These are phyloP conservation scores for Sporisorium exsertum DNA, from an alignment of 1,284 basidiomycete species.

Conservation along the genomic window DNA sequence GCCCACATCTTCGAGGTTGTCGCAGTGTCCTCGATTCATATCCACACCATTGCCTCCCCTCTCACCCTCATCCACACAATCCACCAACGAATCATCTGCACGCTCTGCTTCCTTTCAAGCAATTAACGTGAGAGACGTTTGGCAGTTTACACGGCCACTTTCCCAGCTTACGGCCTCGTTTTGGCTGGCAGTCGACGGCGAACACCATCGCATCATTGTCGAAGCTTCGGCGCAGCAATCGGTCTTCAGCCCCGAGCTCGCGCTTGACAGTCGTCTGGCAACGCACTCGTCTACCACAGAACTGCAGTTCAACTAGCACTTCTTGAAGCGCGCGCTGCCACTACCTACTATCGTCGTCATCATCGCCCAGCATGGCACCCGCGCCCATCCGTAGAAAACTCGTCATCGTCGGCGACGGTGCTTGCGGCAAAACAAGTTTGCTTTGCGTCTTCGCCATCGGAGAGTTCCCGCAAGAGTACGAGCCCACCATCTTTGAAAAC, in stretches of 20 bases:
- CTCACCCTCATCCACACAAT: not conserved
- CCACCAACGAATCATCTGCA: not conserved
- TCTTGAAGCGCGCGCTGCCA: no score
- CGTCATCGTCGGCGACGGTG: slow-evolving; percentile 82
- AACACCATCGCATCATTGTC: not conserved
- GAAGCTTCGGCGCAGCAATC: not conserved
- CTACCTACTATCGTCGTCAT: not conserved
- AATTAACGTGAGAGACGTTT: not conserved
- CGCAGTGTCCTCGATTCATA: not conserved
- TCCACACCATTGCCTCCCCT: not conserved
- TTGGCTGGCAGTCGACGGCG: not conserved
- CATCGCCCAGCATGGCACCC: slow-evolving; percentile 28
- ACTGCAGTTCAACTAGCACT: not conserved
- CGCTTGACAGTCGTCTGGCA: not conserved
- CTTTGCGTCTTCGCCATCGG: slow-evolving; percentile 83
- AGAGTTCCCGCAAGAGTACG: slow-evolving; percentile 97
- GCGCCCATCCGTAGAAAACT: slow-evolving; percentile 84
- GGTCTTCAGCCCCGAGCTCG: not conserved
- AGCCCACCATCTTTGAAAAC: slow-evolving; percentile 84
- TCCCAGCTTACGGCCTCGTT: not conserved
- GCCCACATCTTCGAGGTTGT: not conserved
- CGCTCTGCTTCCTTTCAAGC: slow-evolving; percentile 2
- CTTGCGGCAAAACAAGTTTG: slow-evolving; percentile 61
- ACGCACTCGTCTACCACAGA: not conserved
- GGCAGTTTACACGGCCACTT: not conserved